These are phyloP conservation scores for Fragilariopsis cylindrus DNA, from an alignment of 108 stramenopile species.

Conservation along the genomic window DNA sequence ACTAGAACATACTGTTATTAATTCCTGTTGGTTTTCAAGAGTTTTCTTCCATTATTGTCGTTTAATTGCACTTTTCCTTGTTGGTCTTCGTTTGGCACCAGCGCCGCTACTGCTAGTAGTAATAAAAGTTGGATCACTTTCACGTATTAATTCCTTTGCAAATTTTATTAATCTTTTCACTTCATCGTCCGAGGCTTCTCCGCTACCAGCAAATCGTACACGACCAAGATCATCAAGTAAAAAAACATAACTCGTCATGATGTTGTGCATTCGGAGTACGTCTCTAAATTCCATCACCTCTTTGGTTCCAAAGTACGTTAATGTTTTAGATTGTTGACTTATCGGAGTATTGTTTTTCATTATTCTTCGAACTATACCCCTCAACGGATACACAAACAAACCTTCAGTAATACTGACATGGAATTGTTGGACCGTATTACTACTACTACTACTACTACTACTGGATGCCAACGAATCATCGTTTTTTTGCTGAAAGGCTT, in stretches of 20 bases:
- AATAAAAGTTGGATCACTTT: constrained; percentile 3
- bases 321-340: constrained; percentile 57
- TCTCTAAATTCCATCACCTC: constrained; percentile 69
- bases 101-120: not conserved
- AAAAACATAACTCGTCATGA: constrained; percentile 75
- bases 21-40: not conserved
- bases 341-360: constrained; percentile 63
- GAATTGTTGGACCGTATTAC: constrained; percentile 26
- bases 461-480: constrained; percentile 21
- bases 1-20: no score
- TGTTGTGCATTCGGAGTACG: constrained; percentile 82
- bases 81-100: not conserved
- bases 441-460: not conserved
- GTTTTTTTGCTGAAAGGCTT: constrained; percentile 38
- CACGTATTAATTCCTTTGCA: constrained; percentile 52
- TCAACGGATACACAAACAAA: constrained; percentile 46
- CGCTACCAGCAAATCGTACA: constrained; percentile 81
- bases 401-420: constrained; percentile 60
- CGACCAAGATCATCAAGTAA: constrained; percentile 78
- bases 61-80: not conserved
- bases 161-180: constrained; percentile 46
- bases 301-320: constrained; percentile 67
- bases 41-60: not conserved
- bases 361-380: constrained; percentile 30
- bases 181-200: constrained; percentile 65